Base-by-base conservation (phyloP, 306 rosid genomes). In the Leucaena leucocephala region DNA sequence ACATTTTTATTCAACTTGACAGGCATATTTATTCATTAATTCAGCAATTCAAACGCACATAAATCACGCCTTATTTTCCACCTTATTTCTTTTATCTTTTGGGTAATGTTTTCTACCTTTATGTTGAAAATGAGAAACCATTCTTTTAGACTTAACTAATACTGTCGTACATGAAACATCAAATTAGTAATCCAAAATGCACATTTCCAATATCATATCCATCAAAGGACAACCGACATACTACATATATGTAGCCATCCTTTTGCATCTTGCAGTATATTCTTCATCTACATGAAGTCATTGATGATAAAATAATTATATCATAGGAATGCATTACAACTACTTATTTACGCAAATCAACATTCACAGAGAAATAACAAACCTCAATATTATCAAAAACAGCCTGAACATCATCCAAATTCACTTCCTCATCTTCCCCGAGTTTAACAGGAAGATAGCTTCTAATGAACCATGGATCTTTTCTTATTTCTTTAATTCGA, bases 371-470 rank as follows among this genome's bases (percentile, higher is more conserved):
- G 42, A 10, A 77, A 79, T 43, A 58, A 46, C 82, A 66, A 76
- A 94, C 99, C 99, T 91, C 87, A 73, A 92, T 91, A 74, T 91
- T 96, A 46, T 91, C 82, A 83, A 95, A 95, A 64, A 90, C 99
- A 75, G 99, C 98, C 75, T 17, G 82, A 77, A 93, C 89, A 71
- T 95, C 99, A 67, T 93, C 97, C 86, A 93, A 86, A 84, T 85
- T 90, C 76, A 92, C 96, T 84, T 95, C 91, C 83, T 84, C 92
- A 62, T 77, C 83, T 82, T 83, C 89, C 77, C 83, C 11, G 34
- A 81, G 84, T 57, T 74, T 83, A 70, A 78, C 81, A 73, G 93
- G 96, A 34, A 75, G 62, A 85, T 95, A 95, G 81, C 85, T 81
- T 81, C 76, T 83, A 46, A 36, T n/a, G 69, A 93, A 95, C 98